Evolutionary conservation across 1,139 yeast species (phyloP).

Genomic region (Nakaseomyces delphensis): DNA sequence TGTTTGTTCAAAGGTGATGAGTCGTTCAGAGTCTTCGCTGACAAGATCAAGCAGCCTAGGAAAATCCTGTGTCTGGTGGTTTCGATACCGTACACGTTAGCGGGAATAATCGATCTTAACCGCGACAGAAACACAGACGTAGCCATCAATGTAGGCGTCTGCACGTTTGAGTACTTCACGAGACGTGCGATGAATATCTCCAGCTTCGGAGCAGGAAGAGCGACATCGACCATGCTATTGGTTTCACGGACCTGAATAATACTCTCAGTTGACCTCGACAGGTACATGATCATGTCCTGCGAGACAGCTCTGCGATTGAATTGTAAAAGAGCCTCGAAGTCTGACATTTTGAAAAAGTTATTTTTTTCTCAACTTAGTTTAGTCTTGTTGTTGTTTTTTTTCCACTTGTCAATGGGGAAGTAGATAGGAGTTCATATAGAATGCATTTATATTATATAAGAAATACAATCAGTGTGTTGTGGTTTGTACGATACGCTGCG

Average conservation of each 20-base stretch:
- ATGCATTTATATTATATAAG: no score
- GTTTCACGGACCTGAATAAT: constrained; percentile 52
- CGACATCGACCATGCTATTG: constrained; percentile 11
- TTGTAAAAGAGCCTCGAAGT: constrained; percentile 55
- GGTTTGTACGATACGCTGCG: neutral
- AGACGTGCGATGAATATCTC: constrained; percentile 60
- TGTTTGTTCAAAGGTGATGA: constrained; percentile 90
- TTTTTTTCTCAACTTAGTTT: neutral
- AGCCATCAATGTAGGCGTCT: constrained; percentile 91
- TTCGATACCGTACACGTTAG: constrained; percentile 85
- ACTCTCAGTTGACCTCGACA: constrained; percentile 72
- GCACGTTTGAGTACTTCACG: constrained; percentile 78
- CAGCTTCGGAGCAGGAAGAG: constrained; percentile 33
- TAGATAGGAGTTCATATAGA: no score
- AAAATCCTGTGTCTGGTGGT: constrained; percentile 91
- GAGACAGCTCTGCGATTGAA: constrained; percentile 73
- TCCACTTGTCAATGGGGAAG: no score
- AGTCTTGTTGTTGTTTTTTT: neutral
- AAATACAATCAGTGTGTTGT: no score
- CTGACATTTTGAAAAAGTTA: constrained; percentile 34
- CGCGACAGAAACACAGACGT: constrained; percentile 74
- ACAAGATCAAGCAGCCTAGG: constrained; percentile 74
- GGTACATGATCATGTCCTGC: constrained; percentile 68
- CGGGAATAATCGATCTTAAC: constrained; percentile 67
- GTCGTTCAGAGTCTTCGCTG: constrained; percentile 88